phyloP scores from a whole-genome alignment of 306 rosid species.

The Quercus gilva region DNA sequence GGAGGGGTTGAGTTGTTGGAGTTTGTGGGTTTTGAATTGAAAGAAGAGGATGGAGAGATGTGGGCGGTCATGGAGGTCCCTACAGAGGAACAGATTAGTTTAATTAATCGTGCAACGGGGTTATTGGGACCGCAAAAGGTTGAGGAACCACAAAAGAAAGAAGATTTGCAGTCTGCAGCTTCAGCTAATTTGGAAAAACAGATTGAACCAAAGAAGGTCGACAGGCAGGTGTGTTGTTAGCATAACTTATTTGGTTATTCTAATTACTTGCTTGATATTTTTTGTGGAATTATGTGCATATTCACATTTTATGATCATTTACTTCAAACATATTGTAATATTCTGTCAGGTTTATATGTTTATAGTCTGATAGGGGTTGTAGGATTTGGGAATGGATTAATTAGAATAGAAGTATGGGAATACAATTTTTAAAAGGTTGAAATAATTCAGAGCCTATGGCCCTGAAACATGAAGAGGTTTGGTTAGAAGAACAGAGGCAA shows the following conservation, averaged over 20 bases:
- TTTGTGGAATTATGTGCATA: neutral
- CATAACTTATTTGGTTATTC: neutral
- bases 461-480: too few relatives aligned
- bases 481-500: neutral
- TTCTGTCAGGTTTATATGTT: neutral
- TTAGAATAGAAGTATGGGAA: neutral
- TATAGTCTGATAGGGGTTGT: neutral
- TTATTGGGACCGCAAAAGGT: slow-evolving; percentile 52
- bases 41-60: slow-evolving; percentile 81
- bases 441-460: neutral
- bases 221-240: slow-evolving; percentile 65
- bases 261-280: neutral
- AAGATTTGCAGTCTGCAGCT: slow-evolving; percentile 11
- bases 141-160: slow-evolving; percentile 38
- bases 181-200: slow-evolving; percentile 25
- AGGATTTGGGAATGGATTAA: neutral
- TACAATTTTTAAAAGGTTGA: neutral
- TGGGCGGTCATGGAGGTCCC: slow-evolving; percentile 87
- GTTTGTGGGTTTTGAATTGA: slow-evolving; percentile 61
- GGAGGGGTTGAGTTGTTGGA: slow-evolving; percentile 88
- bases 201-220: slow-evolving; percentile 55
- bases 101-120: slow-evolving; percentile 41
- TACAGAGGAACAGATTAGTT: slow-evolving; percentile 32
- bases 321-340: too few relatives aligned
- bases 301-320: too few relatives aligned